Conservation (phyloP, 2,329 filamentous ascomycete species). For the Coniochaeta hoffmannii region DNA sequence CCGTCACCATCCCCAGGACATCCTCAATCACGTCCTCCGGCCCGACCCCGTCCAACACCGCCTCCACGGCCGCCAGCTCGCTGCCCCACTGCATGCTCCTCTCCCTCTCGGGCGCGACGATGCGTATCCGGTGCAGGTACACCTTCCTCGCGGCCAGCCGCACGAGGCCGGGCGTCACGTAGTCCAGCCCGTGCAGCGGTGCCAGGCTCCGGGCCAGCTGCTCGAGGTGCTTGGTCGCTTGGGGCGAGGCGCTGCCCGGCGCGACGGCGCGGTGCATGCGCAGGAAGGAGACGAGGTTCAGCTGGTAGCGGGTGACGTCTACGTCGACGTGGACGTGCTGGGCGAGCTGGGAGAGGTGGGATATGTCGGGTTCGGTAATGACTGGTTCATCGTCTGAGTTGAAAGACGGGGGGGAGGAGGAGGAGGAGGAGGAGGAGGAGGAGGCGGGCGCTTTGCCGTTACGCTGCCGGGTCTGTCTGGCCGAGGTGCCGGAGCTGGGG, state of each 20-base stretch:
- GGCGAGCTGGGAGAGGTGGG: slow-evolving; percentile 50
- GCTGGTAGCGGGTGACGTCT: slow-evolving; percentile 75
- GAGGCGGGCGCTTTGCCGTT: background rate
- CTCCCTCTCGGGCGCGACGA: slow-evolving; percentile 65
- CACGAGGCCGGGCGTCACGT: slow-evolving; percentile 77
- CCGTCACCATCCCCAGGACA: slow-evolving; percentile 49
- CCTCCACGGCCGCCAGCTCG: slow-evolving; percentile 59
- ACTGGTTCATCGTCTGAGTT: slow-evolving; percentile 5
- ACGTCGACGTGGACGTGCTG: slow-evolving; percentile 57
- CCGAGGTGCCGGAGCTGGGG: background rate
- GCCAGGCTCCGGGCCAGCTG: slow-evolving; percentile 66
- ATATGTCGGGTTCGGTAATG: slow-evolving; percentile 41
- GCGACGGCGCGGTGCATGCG: slow-evolving; percentile 80
- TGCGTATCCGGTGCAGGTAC: slow-evolving; percentile 74
- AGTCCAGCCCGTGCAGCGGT: slow-evolving; percentile 72
- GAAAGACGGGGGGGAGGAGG: background rate
- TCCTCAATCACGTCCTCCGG: slow-evolving; percentile 60
- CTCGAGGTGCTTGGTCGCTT: slow-evolving; percentile 71
- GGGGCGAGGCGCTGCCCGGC: slow-evolving; percentile 62
- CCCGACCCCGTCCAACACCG: slow-evolving; percentile 54
- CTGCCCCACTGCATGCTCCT: slow-evolving; percentile 93
- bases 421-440: background rate
- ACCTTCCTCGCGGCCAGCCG: slow-evolving; percentile 77
- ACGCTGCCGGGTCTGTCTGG: background rate
- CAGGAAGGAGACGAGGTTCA: slow-evolving; percentile 82